Evolutionary conservation across 306 rosid genomes (phyloP), one percentile per base, ranked within the genome.

Genomic region (Lathyrus sativus): DNA sequence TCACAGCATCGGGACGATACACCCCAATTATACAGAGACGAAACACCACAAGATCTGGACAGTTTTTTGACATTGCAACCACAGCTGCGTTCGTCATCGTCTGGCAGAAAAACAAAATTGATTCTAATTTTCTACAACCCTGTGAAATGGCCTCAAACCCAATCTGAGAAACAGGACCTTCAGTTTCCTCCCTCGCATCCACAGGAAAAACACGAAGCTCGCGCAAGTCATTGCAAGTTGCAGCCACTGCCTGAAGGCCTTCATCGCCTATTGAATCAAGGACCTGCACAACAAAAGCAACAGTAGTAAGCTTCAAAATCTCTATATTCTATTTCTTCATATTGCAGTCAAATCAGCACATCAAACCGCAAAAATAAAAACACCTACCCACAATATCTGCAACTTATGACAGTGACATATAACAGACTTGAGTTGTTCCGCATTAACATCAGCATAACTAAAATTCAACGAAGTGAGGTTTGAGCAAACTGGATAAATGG

Each of bases 61-160:
- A 91, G 68, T 91, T 88, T 73, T 62, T 82, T 15, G 97, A 91
- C 97, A 91, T 91, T n/a, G 87, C 91, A 43, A 83, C 26, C 53
- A 91, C 91, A n/a, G 96, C 97, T 0, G 89, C 92, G 75, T 91
- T 91, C 9, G 97, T 91, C 97, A 91, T 91, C 5, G 69, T 61
- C 74, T 88, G 96, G 65, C 93, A 86, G 79, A 88, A 91, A 67
- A 83, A 91, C 62, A 91, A 66, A 45, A 90, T 90, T 0, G 91
- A 90, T 46, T 80, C 86, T 60, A 91, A 73, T 68, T 86, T 88
- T 73, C 86, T 79, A 79, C 97, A 91, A 59, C 97, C 97, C 78
- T 88, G 88, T 0, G 97, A 85, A 69, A 91, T 91, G 15, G 97
- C 97, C 55, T 75, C 88, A 50, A 91, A 51, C 5, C 97, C 97